Percentiles rank a stretch among this genome's conserved stretches.
These are phyloP conservation scores for Diaporthe sp. DNA, from an alignment of 2,329 filamentous ascomycete species.

Conservation along the genomic window DNA sequence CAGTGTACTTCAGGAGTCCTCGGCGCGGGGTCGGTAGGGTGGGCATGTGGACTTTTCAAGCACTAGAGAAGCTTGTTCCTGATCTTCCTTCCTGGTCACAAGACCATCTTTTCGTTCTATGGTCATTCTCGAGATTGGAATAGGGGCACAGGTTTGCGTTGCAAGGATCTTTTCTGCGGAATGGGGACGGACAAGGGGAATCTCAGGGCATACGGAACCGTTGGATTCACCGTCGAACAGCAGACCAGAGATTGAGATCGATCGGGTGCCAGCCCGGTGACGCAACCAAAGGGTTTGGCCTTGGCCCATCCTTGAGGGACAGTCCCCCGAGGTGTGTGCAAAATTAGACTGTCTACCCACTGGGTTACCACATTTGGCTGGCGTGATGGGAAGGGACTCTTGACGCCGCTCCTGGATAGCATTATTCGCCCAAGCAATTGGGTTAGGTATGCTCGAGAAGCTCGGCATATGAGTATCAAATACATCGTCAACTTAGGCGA, in stretches of 20 bases:
- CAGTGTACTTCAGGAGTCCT: constrained; percentile 22
- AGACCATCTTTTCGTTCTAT: background rate
- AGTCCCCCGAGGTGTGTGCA: constrained; percentile 19
- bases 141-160: constrained; percentile 22
- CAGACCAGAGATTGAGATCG: constrained; percentile 26
- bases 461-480: constrained; percentile 11
- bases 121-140: constrained; percentile 7
- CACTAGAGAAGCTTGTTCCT: constrained; percentile 25
- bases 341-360: constrained; percentile 31
- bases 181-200: background rate
- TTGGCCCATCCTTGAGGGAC: background rate
- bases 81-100: constrained; percentile 1
- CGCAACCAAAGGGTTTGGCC: background rate
- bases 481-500: constrained; percentile 4
- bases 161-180: background rate
- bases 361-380: constrained; percentile 15
- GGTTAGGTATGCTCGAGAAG: constrained; percentile 9
- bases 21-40: constrained; percentile 17
- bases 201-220: constrained; percentile 26
- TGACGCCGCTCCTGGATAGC: constrained; percentile 11
- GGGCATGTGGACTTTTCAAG: constrained; percentile 18
- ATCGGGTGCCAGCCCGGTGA: constrained; percentile 19
- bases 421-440: background rate
- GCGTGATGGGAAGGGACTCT: background rate
- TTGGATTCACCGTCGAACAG: constrained; percentile 7